Evolutionary conservation across 495 filamentous ascomycete genomes (phyloP), one percentile per base, ranked within the genome.

Genomic region (Penicillium simplicissimum): DNA sequence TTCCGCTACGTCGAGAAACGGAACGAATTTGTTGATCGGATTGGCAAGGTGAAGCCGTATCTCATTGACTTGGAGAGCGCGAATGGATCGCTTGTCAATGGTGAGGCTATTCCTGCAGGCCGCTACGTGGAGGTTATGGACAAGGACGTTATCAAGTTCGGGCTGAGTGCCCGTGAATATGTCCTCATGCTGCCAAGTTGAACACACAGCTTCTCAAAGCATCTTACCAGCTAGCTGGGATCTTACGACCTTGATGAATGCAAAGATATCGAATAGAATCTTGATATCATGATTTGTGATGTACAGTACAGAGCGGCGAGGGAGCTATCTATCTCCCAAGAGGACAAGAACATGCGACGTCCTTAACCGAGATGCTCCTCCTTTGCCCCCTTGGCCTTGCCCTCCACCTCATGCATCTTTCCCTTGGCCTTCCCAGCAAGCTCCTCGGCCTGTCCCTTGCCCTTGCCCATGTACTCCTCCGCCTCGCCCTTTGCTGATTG

Each of bases 1-100:
- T 98, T 98, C 67, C 85, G 96, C 45, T 88, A 90, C 71, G 84
- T 90, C 21, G 88, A 88, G 65, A 93, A 89, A 74, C 83, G 82
- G 60, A 91, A 95, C 68, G 93, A 96, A 69, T 95, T 83, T 71
- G 94, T 93, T 36, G 90, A 96, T 70, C 87, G 85, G 71, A 81
- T 88, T 62, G 90, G 89, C 17, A 86, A 81, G 59, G 96, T 98
- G 36, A 91, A 86, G 77, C 92, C 91, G 10, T 98, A 98, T 76
- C 67, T 98, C 3, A 90, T 98, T 67, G 95, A 98, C 76, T 74
- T 98, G 45, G 94, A 97, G 67, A 96, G 91, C 61, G 90, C 91
- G 23, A 98, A 98, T 77, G 94, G 95, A 47, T 97, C 93, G 9
- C 82, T 72, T 49, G 80, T 98, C 48, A 96, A 96, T 69, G 87